phyloP scores from a whole-genome alignment of 2,329 filamentous ascomycete species.

The Sclerotiophoma versabilis region DNA sequence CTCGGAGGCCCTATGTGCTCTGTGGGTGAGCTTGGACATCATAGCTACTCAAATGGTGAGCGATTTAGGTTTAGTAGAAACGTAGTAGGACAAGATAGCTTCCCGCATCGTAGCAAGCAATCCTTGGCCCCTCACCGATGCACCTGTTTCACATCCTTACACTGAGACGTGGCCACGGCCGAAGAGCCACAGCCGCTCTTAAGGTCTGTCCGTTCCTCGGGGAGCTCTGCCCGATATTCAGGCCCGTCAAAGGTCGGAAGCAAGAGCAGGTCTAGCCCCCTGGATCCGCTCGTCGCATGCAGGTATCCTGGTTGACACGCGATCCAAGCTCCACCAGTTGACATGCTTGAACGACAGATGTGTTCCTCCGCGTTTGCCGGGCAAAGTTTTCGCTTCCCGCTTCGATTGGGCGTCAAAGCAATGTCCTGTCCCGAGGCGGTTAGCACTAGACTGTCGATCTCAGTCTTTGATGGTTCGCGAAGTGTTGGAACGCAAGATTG shows the following conservation, averaged over 20 bases:
- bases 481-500: conserved; percentile 8
- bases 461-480: not conserved
- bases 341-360: conserved; percentile 26
- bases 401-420: conserved; percentile 13
- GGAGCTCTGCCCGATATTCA: conserved; percentile 39
- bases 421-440: not conserved
- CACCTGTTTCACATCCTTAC: conserved; percentile 36
- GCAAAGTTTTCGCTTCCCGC: conserved; percentile 19
- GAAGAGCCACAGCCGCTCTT: conserved; percentile 34
- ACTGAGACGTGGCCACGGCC: conserved; percentile 27
- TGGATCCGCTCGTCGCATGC: conserved; percentile 29
- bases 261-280: conserved; percentile 35
- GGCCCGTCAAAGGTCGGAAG: conserved; percentile 35
- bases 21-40: conserved; percentile 33
- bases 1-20: conserved; percentile 37
- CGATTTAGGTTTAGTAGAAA: conserved; percentile 28
- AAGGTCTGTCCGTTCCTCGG: conserved; percentile 35
- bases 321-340: conserved; percentile 33
- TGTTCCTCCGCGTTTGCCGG: conserved; percentile 38
- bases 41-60: conserved; percentile 26
- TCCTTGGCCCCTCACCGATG: conserved; percentile 41
- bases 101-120: conserved; percentile 34
- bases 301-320: conserved; percentile 40
- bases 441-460: conserved; percentile 3
- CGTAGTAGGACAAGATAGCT: conserved; percentile 39